Evolutionary conservation across 2,329 filamentous ascomycete species (phyloP).

Genomic region (Anisogramma anomala): DNA sequence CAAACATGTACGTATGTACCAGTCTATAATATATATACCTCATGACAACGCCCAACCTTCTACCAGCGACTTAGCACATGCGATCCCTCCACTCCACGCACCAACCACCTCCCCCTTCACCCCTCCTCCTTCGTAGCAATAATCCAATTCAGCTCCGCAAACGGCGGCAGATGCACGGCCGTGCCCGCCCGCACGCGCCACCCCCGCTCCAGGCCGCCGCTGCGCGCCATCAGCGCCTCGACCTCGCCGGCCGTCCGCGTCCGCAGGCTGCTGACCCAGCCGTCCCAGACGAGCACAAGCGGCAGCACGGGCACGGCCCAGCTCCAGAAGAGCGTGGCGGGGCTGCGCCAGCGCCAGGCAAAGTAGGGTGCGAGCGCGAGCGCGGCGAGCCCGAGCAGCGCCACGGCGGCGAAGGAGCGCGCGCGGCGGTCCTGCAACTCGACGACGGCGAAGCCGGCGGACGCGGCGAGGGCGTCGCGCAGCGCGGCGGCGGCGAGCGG

Average conservation of each 20-base stretch:
- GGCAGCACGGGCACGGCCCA: slow-evolving; percentile 57
- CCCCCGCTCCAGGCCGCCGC: slow-evolving; percentile 30
- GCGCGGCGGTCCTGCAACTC: slow-evolving; percentile 59
- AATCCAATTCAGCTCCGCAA: slow-evolving; percentile 40
- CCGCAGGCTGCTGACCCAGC: slow-evolving; percentile 53
- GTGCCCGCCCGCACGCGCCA: slow-evolving; percentile 40
- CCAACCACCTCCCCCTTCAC: too few relatives aligned
- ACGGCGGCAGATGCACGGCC: slow-evolving; percentile 37
- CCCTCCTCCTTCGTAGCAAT: slow-evolving; percentile 31
- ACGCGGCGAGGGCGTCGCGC: slow-evolving; percentile 50
- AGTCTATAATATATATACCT: too few relatives aligned
- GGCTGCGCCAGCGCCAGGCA: slow-evolving; percentile 40
- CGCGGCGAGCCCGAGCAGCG: slow-evolving; percentile 40
- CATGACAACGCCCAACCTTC: too few relatives aligned
- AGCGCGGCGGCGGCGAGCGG: slow-evolving; percentile 48
- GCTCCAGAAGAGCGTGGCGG: slow-evolving; percentile 50
- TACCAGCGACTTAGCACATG: too few relatives aligned
- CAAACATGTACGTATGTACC: too few relatives aligned
- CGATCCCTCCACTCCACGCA: too few relatives aligned
- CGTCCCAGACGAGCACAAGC: slow-evolving; percentile 57
- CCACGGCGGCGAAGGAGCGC: slow-evolving; percentile 40
- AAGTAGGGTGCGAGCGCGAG: slow-evolving; percentile 41
- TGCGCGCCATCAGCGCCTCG: slow-evolving; percentile 42
- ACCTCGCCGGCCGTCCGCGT: slow-evolving; percentile 58
- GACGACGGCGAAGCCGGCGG: slow-evolving; percentile 59